These are phyloP conservation scores for Rhodocollybia butyracea DNA, from an alignment of 768 basidiomycete species.

Conservation along the genomic window DNA sequence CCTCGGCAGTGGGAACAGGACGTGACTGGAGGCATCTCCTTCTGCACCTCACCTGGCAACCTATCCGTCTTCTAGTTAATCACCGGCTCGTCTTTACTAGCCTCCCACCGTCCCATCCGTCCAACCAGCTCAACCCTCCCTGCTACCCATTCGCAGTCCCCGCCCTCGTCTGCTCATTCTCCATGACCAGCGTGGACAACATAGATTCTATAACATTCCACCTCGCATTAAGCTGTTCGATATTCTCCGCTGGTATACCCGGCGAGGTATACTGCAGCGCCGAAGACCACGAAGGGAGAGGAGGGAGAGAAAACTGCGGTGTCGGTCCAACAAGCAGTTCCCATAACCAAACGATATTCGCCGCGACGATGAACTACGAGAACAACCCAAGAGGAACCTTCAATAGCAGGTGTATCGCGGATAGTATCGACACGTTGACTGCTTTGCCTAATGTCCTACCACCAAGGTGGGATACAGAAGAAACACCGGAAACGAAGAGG, in stretches of 20 bases:
- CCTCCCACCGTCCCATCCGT: not conserved
- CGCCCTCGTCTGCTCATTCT: constrained; percentile 46
- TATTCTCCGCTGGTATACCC: constrained; percentile 56
- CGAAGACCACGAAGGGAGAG: constrained; percentile 29
- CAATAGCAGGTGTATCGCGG: no score
- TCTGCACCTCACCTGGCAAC: constrained; percentile 45
- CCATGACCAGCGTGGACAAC: constrained; percentile 55
- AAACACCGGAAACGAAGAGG: no score
- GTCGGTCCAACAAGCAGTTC: no score
- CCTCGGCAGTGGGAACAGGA: not conserved
- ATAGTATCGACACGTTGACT: no score
- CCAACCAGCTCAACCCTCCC: not conserved
- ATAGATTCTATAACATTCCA: constrained; percentile 62
- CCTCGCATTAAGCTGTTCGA: constrained; percentile 62
- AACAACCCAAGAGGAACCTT: no score
- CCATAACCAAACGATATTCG: no score
- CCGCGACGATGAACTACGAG: no score
- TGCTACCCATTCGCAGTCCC: constrained; percentile 27
- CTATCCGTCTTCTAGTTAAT: constrained; percentile 26
- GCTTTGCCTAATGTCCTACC: no score
- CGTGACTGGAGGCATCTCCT: constrained; percentile 42
- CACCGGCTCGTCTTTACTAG: constrained; percentile 3
- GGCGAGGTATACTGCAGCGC: constrained; percentile 47
- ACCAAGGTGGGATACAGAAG: no score
- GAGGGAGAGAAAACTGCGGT: no score